Evolutionary conservation across 441 rosid species (phyloP), one percentile per base, ranked within the genome.

Genomic region (Lepidium campestre): DNA sequence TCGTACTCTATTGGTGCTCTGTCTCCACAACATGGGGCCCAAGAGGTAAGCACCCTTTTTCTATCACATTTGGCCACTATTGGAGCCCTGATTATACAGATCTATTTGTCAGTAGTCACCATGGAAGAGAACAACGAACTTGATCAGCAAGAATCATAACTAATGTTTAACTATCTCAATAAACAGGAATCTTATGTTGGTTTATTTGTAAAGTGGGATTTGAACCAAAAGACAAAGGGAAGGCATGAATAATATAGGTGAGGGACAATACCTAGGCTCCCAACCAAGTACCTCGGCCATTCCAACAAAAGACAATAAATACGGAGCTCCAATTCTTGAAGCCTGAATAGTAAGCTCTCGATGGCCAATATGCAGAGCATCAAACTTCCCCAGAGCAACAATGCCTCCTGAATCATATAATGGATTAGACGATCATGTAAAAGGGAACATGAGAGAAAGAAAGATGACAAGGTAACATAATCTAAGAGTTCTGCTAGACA

Each of bases 221-320:
- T 32, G 10, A 45, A 45, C 37, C 13, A 13, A 57, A 25, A 0
- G 17, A 23, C 4, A 57, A 49, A 57, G 10, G 40, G n/a, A 65
- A 31, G 37, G 39, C 25, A 47, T 37, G 40, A 29, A 49, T 39
- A 35, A 35, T 29, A 47, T 10, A 67, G 11, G 7, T 50, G n/a
- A n/a, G 10, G 17, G 20, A 48, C 2, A 29, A 14, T 72, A 91
- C 96, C 98, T 81, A 37, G 90, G 92, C 67, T 85, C 85, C 93
- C 95, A 92, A 53, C 93, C 93, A 76, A 92, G 78, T 36, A 89
- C 93, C 78, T 92, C 85, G 9, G 93, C 91, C 83, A 87, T 92
- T 69, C 90, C 95, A 27, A 84, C 87, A 73, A 92, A 92, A 42
- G 95, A 87, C 75, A 89, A 64, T 49, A 86, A 86, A 78, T 74